Evolutionary conservation across 177 flowering plant species (phyloP), one percentile per base, ranked within the genome.

Genomic region (Vitis hybrid): DNA sequence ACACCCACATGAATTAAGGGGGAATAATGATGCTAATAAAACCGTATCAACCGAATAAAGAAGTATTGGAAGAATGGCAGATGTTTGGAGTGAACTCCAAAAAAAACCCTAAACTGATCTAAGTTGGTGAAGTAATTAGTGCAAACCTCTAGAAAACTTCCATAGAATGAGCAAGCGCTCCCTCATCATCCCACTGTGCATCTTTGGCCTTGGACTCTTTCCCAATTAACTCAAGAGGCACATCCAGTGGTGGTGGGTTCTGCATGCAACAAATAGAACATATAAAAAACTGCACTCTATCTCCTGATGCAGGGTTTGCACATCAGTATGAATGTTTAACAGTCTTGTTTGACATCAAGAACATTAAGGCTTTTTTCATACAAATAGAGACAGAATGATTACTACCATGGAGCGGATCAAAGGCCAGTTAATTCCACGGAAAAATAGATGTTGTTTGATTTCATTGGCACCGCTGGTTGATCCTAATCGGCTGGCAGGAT

Each of bases 401-500:
- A 19, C 11, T 91, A 95, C 98, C 99, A 91, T 91, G 93, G 86
- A 78, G 56, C 98, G 96, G 55, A 95, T 92, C 57, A 95, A 82
- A 65, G 99, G 96, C 99, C 99, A 95, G 52, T 90, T 88, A 50
- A 95, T 84, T 72, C 87, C 97, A n/a, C 87, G 92, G 81, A 95
- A 95, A 74, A 92, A 95, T 13, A 90, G 85, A 64, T 95, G 97
- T 56, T 88, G 79, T 77, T 95, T 95, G 77, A 95, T 90, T 80
- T 91, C 97, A 79, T 79, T 91, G 56, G 98, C 89, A 70, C 98
- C 98, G 13, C 77, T 76, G 52, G 64, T 86, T 70, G 98, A 90
- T 71, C 98, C 99, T 75, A 95, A 68, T 3, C 99, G 89, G 70
- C 68, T 72, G 2, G 71, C 82, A 52, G 97, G 97, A 67, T 95